Conservation (phyloP, 1,284 basidiomycete species). For the Fomitopsis palustris region DNA sequence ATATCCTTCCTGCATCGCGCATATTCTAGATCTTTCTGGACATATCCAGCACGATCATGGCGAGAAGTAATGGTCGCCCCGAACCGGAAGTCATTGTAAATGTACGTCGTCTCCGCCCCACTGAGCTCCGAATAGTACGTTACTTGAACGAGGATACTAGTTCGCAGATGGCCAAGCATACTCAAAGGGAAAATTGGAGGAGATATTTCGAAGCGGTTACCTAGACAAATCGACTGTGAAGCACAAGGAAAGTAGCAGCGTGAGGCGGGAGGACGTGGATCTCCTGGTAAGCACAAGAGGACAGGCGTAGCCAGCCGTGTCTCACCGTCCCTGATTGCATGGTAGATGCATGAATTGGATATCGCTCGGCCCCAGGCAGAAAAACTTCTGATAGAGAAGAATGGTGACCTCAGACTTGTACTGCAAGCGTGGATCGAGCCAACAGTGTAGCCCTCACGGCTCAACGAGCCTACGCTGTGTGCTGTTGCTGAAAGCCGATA, state of each 20-base stretch:
- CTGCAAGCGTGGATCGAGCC: slow-evolving; percentile 24
- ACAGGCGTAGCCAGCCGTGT: background rate
- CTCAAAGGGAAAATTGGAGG: slow-evolving; percentile 63
- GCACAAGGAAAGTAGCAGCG: slow-evolving; percentile 31
- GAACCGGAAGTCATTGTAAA: slow-evolving; percentile 69
- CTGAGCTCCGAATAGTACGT: background rate
- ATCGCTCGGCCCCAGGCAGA: slow-evolving; percentile 57
- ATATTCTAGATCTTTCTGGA: background rate
- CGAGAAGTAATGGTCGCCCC: slow-evolving; percentile 45
- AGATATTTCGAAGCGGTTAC: slow-evolving; percentile 54
- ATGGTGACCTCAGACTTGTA: slow-evolving; percentile 29
- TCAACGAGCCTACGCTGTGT: too few species aligned
- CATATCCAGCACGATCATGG: background rate
- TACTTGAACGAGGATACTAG: slow-evolving; percentile 29
- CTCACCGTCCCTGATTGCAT: background rate
- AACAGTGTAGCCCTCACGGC: background rate
- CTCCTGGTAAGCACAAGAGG: slow-evolving; percentile 37
- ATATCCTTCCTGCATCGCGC: background rate
- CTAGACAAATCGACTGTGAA: slow-evolving; percentile 52
- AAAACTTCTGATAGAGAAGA: slow-evolving; percentile 45
- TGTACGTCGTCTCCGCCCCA: slow-evolving; percentile 35
- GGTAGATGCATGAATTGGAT: slow-evolving; percentile 62
- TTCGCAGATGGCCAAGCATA: slow-evolving; percentile 65
- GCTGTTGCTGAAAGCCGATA: too few species aligned
- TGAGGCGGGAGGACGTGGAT: slow-evolving; percentile 62